Evolutionary conservation across 495 filamentous ascomycete genomes (phyloP).

Genomic region (Tuber magnatum): DNA sequence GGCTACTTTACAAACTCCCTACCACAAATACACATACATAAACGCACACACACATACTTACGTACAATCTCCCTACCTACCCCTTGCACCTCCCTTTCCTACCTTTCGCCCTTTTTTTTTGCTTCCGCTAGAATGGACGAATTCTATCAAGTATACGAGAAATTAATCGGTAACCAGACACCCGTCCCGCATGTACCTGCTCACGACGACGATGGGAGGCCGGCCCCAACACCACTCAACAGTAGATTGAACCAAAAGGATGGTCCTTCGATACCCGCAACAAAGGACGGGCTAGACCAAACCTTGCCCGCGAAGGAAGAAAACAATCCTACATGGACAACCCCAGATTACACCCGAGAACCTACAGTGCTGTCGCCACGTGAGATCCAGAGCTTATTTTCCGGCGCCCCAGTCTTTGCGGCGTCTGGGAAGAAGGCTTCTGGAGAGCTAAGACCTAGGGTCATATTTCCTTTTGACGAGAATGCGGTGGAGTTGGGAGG

Average conservation of each 20-base stretch:
- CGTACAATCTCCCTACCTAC: not conserved
- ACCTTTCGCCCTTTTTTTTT: not conserved
- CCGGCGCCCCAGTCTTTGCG: conserved; percentile 32
- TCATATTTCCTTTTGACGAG: conserved; percentile 35
- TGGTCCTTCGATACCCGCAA: not conserved
- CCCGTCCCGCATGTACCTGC: not conserved
- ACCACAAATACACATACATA: not conserved
- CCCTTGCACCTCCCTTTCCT: not conserved
- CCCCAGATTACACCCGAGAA: conserved; percentile 13
- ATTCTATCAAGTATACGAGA: not conserved
- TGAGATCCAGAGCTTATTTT: conserved; percentile 25
- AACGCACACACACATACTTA: not conserved
- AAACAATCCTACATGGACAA: conserved; percentile 8
- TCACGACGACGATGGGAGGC: conserved; percentile 10
- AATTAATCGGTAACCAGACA: conserved; percentile 5
- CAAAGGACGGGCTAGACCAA: not conserved
- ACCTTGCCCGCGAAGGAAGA: conserved; percentile 8
- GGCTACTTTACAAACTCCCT: conserved; percentile 18
- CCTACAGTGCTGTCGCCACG: conserved; percentile 14
- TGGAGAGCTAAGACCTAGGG: conserved; percentile 26
- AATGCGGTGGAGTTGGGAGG: conserved; percentile 16
- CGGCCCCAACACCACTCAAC: not conserved
- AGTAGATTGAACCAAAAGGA: conserved; percentile 8
- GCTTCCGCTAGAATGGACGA: not conserved
- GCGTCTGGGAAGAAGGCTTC: conserved; percentile 17